Evolutionary conservation across 352 stramenopile genomes (phyloP).

Genomic region (Aphanomyces euteiches): DNA sequence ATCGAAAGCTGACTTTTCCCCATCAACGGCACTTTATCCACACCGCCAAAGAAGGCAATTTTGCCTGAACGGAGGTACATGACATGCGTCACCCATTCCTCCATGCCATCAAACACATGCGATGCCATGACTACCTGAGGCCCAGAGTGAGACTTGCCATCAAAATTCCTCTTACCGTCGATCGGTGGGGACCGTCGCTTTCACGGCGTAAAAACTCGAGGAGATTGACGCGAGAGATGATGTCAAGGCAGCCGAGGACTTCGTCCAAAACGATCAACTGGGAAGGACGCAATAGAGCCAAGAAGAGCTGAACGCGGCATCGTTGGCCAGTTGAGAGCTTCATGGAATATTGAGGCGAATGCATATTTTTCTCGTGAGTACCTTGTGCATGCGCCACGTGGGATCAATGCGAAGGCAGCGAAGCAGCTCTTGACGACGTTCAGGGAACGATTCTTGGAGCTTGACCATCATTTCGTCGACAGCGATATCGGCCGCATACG

Average conservation of each 20-base stretch:
- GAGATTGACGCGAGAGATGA: constrained; percentile 93
- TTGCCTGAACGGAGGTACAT: constrained; percentile 84
- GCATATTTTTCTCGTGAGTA: neutral
- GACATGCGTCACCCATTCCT: constrained; percentile 94
- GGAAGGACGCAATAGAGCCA: constrained; percentile 94
- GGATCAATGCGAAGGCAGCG: constrained; percentile 95
- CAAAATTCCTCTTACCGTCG: constrained; percentile 38
- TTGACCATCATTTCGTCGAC: constrained; percentile 97
- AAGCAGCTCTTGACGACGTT: constrained; percentile 91
- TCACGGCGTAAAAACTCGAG: constrained; percentile 90
- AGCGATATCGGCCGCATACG: constrained; percentile 91
- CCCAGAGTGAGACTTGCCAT: neutral
- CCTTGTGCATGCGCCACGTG: constrained; percentile 78
- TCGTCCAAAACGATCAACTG: constrained; percentile 98
- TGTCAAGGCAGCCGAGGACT: constrained; percentile 96
- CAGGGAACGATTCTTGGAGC: constrained; percentile 90
- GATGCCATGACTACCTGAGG: constrained; percentile 60
- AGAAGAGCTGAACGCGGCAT: constrained; percentile 94
- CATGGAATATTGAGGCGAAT: constrained; percentile 21
- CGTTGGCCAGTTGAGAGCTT: constrained; percentile 74
- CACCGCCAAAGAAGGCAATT: constrained; percentile 55
- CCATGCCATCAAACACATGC: constrained; percentile 98
- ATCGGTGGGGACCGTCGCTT: constrained; percentile 45
- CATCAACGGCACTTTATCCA: constrained; percentile 51
- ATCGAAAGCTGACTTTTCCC: constrained; percentile 77